Conservation (phyloP, 164 flowering plant genomes). For the Magnolia kwangsiensis region DNA sequence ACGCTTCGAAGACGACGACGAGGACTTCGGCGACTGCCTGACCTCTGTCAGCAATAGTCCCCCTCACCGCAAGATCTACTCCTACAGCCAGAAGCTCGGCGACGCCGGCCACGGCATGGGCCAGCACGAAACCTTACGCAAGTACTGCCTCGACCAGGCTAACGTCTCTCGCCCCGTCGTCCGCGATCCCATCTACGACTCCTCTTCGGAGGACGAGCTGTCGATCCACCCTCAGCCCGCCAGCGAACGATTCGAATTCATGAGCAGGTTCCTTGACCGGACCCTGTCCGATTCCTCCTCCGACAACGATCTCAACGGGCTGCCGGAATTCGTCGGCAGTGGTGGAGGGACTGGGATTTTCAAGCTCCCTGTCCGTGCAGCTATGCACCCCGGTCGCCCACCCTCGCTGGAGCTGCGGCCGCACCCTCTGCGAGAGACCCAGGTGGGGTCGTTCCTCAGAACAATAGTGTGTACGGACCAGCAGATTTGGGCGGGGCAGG, state of each 20-base stretch:
- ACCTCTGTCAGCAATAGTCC: conserved; percentile 14
- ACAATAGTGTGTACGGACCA: conserved; percentile 60
- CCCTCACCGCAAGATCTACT: conserved; percentile 32
- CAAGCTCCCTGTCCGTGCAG: conserved; percentile 55
- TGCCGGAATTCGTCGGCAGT: conserved; percentile 68
- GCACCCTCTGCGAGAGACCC: conserved; percentile 85
- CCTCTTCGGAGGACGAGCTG: conserved; percentile 42
- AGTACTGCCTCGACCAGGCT: conserved; percentile 71
- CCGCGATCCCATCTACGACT: conserved; percentile 19
- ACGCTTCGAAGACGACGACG: conserved; percentile 6
- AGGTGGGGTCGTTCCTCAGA: conserved; percentile 67
- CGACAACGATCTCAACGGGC: conserved; percentile 14
- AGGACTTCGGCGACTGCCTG: conserved; percentile 24
- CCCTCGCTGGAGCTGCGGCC: conserved; percentile 83
- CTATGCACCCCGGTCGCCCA: conserved; percentile 82
- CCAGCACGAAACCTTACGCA: conserved; percentile 33
- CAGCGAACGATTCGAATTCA: conserved; percentile 1
- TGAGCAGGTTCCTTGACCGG: conserved; percentile 8
- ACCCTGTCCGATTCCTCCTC: conserved; percentile 17
- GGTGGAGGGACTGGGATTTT: conserved; percentile 71
- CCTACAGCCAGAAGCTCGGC: conserved; percentile 66
- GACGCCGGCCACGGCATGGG: conserved; percentile 17
- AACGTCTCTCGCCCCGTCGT: conserved; percentile 21
- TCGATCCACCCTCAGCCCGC: conserved; percentile 14
- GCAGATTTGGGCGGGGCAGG: conserved; percentile 94